Evolutionary conservation across 768 basidiomycete species (phyloP), one percentile per base, ranked within the genome.

Genomic region (Amanita rubescens): DNA sequence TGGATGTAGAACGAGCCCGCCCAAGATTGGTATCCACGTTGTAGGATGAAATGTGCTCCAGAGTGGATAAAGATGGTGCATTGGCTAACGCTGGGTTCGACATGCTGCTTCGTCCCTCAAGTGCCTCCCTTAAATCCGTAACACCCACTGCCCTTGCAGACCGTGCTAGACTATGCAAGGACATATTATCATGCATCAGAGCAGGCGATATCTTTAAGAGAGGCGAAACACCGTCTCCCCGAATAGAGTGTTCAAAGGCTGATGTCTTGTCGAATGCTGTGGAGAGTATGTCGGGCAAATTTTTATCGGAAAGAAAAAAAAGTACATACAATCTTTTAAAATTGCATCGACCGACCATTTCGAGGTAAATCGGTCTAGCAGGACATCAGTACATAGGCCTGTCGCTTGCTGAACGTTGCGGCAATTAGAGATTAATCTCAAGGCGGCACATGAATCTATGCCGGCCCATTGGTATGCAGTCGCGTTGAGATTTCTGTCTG

Each of bases 111-210:
- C 90, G 81, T 19, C 90, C 90, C 70, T 92, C 90, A 3, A 96
- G 71, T 3, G 94, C 94, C 59, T 94, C 92, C 50, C 92, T 77
- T 30, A 96, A 75, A 63, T 94, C 92, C 1, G 81, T 84, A 20
- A 95, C 92, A 20, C 93, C 94, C 14, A 95, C 83, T 0, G 86
- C 85, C 55, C 86, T 79, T 2, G 81, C 80, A 3, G 89, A 87
- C 53, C 89, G 79, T 17, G 87, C 79, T 53, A 95, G 69, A 62
- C 90, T 92, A 64, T 90, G 88, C 53, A 92, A 74, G 5, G 94
- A 95, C 32, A 90, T 74, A 65, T 95, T 95, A 61, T 94, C 89
- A 59, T 89, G 85, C 90, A 94, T 95, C 57, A 95, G 72, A 14
- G 86, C 84, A 32, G 90, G 90, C 5, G 90, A 87, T 32, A 93